These are phyloP conservation scores for Cryphonectria japonica DNA, from an alignment of 2,329 filamentous ascomycete species.

Conservation along the genomic window DNA sequence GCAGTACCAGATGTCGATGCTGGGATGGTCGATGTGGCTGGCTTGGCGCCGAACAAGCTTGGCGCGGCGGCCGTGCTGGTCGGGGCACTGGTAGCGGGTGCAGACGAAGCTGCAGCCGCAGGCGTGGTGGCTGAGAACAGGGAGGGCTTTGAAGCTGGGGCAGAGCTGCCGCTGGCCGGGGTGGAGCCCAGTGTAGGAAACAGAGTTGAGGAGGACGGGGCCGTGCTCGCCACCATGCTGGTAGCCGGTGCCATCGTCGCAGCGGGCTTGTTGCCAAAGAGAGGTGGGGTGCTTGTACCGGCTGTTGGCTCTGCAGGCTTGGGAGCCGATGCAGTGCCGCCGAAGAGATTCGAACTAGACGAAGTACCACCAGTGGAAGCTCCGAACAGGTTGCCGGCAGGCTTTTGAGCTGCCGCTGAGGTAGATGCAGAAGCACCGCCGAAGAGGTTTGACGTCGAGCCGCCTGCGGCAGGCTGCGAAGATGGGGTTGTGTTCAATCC, in stretches of 20 bases:
- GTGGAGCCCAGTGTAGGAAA: constrained; percentile 28
- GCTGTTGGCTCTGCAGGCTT: constrained; percentile 38
- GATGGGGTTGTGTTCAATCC: constrained; percentile 23
- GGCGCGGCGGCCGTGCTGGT: constrained; percentile 33
- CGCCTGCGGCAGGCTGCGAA: constrained; percentile 27
- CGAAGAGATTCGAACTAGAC: constrained; percentile 25
- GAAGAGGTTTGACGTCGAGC: constrained; percentile 18
- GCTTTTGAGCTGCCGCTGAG: constrained; percentile 29
- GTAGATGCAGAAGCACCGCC: constrained; percentile 15
- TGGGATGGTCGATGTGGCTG: constrained; percentile 23
- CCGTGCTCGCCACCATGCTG: constrained; percentile 21
- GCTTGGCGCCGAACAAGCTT: constrained; percentile 29
- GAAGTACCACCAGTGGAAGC: constrained; percentile 14
- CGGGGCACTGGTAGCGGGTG: constrained; percentile 17
- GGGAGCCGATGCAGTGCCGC: constrained; percentile 28
- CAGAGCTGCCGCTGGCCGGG: constrained; percentile 17
- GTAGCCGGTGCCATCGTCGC: constrained; percentile 40
- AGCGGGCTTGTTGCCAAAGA: constrained; percentile 49
- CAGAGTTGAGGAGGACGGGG: constrained; percentile 29
- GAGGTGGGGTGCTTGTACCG: constrained; percentile 23
- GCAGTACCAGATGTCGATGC: constrained; percentile 26
- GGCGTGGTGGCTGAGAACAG: constrained; percentile 36
- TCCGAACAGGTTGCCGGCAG: constrained; percentile 26
- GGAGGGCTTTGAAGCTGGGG: constrained; percentile 32
- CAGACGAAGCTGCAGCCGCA: constrained; percentile 31